Percentiles rank a stretch among this genome's conserved stretches.
These are phyloP conservation scores for Lasiosphaeria ovina DNA, from an alignment of 495 filamentous ascomycete species.

Conservation along the genomic window DNA sequence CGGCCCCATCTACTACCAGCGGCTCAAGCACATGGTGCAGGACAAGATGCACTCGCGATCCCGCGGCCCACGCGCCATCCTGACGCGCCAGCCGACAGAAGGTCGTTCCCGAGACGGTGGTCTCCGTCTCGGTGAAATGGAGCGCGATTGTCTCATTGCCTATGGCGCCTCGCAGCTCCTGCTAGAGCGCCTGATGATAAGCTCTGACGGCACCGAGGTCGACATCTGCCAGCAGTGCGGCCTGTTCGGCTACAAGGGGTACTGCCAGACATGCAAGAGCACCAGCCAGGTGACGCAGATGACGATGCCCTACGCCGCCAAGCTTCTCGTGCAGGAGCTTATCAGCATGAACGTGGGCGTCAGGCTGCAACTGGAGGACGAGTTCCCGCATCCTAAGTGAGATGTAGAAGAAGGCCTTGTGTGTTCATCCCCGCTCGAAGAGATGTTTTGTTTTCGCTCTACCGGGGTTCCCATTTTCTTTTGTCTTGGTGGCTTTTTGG, in stretches of 20 bases:
- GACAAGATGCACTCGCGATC: conserved; percentile 99
- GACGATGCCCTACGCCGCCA: conserved; percentile 98
- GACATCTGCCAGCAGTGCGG: conserved; percentile 93
- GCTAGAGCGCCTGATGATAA: conserved; percentile 91
- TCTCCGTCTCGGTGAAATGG: conserved; percentile 96
- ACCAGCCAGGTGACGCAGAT: conserved; percentile 78
- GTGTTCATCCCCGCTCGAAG: no score
- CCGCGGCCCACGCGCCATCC: conserved; percentile 81
- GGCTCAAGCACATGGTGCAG: conserved; percentile 99
- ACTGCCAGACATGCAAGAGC: conserved; percentile 86
- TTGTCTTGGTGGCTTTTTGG: no score
- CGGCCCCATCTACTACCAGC: conserved; percentile 99
- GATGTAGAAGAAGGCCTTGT: no score
- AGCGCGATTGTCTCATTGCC: conserved; percentile 94
- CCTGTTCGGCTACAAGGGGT: conserved; percentile 90
- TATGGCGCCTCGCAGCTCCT: conserved; percentile 92
- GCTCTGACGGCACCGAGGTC: conserved; percentile 82
- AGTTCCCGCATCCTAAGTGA: conserved; percentile 66
- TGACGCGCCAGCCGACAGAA: conserved; percentile 96
- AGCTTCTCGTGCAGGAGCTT: conserved; percentile 93
- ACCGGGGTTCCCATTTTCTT: no score
- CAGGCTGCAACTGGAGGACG: conserved; percentile 79
- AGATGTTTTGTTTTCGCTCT: no score
- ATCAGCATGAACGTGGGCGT: conserved; percentile 97
- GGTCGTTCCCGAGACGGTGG: conserved; percentile 91